Base-by-base conservation (phyloP, 805 yeast genomes). In the Schwanniomyces occidentalis region DNA sequence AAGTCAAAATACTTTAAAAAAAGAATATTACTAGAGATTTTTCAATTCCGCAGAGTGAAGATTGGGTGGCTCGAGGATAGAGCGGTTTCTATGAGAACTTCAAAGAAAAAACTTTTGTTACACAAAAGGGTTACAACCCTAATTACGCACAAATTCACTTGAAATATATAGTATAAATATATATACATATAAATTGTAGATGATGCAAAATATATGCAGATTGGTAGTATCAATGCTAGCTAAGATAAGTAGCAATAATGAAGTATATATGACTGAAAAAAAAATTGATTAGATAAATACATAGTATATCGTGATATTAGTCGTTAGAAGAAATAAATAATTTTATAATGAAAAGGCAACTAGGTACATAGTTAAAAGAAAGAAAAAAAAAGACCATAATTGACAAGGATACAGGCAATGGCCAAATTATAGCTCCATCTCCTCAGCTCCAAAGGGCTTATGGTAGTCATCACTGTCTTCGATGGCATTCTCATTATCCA, bases 361-460 rank as follows among this genome's bases (percentile, higher is more conserved):
- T 17, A 32, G 20, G 13, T 28, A 22, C 19, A 21, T n/a, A 20
- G 26, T 22, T 22, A 30, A 12, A 10, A 24, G 18, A 30, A 14
- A 23, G 8, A 6, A 13, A 3, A 30, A 24, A 26, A 15, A 13
- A 14, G 10, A 29, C 22, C 9, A 20, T n/a, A 20, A 20, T 14
- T 10, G 21, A 29, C 5, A 8, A 29, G 14, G 5, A 10, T 16
- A 17, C 8, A 16, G 17, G 18, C 22, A 16, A 15, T 12, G 12
- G 8, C n/a, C 12, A 20, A 21, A 12, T 14, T 27, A 39, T 27
- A 68, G 54, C 41, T 68, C 73, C 72, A 68, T 66, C 42, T 65
- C 71, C 24, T 52, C 56, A 5, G 71, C 73, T 7, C 67, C 72
- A 49, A 68, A 68, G 8, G 73, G 71, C 38, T 65, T 63, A 46